phyloP scores from a whole-genome alignment of 805 yeast species.

The Saccharomycopsis javanensis region DNA sequence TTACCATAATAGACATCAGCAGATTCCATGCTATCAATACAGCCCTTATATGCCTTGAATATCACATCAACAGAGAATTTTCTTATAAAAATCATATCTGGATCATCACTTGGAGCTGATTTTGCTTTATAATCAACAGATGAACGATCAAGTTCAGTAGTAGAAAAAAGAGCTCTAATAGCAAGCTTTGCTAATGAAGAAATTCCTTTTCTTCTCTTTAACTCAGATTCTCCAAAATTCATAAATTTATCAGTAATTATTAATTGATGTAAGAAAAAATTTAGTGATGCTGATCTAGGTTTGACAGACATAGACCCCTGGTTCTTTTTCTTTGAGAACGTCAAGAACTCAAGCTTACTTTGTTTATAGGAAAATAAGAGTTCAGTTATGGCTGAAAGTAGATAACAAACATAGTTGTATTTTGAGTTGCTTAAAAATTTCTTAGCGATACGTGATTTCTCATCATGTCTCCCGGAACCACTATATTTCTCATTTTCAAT shows the following conservation, averaged over 20 bases:
- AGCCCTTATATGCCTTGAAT: conserved; percentile 50
- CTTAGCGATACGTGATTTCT: conserved; percentile 22
- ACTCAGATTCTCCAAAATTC: conserved; percentile 28
- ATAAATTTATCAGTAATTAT: conserved; percentile 44
- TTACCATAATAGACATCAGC: conserved; percentile 44
- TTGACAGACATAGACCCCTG: conserved; percentile 33
- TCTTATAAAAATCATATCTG: conserved; percentile 63
- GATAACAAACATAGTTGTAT: conserved; percentile 57
- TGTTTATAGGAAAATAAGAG: conserved; percentile 68
- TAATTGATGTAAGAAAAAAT: conserved; percentile 67
- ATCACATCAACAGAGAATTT: conserved; percentile 64
- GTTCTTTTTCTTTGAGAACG: conserved; percentile 53
- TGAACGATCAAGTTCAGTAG: conserved; percentile 38
- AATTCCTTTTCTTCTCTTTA: conserved; percentile 44
- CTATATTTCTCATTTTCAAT: conserved; percentile 15
- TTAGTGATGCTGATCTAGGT: conserved; percentile 70
- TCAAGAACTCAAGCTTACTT: conserved; percentile 71
- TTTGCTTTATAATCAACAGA: conserved; percentile 18
- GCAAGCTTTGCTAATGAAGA: conserved; percentile 54
- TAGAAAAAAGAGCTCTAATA: conserved; percentile 53
- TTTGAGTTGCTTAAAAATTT: conserved; percentile 40
- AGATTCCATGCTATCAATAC: conserved; percentile 28
- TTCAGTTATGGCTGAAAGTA: conserved; percentile 61
- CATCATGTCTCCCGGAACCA: conserved; percentile 21
- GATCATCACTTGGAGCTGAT: conserved; percentile 37